Conservation (phyloP, 2,329 filamentous ascomycete genomes). For the Nigrospora sphaerica region DNA sequence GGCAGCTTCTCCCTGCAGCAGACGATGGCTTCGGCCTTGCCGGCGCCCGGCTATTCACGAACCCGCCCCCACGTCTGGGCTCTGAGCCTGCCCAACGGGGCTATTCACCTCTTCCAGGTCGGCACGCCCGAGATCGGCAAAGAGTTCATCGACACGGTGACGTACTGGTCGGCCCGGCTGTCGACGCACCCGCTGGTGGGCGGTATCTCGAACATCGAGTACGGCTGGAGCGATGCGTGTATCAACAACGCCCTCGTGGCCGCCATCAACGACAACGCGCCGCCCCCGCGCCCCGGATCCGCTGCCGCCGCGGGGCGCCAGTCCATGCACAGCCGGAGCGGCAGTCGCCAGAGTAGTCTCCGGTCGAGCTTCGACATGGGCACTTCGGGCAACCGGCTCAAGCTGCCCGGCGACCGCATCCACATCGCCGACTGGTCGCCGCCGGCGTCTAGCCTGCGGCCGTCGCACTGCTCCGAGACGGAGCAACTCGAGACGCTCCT, state of each 20-base stretch:
- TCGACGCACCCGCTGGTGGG: slow-evolving; percentile 91
- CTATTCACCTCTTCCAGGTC: slow-evolving; percentile 96
- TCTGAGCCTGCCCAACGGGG: slow-evolving; percentile 81
- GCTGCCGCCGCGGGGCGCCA: slow-evolving; percentile 33
- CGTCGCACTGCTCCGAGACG: slow-evolving; percentile 68
- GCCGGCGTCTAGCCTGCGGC: slow-evolving; percentile 83
- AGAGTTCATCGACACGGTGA: slow-evolving; percentile 89
- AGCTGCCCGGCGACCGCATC: slow-evolving; percentile 78
- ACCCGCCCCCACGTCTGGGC: slow-evolving; percentile 90
- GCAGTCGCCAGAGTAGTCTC: slow-evolving; percentile 32
- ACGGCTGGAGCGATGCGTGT: slow-evolving; percentile 86
- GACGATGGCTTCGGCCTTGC: slow-evolving; percentile 83
- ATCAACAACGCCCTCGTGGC: slow-evolving; percentile 54
- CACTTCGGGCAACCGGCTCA: slow-evolving; percentile 48
- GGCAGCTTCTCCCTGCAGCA: slow-evolving; percentile 84
- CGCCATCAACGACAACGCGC: slow-evolving; percentile 41
- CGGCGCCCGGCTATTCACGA: slow-evolving; percentile 88
- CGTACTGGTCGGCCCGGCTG: slow-evolving; percentile 94
- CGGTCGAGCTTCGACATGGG: slow-evolving; percentile 60
- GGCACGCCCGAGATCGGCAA: slow-evolving; percentile 90
- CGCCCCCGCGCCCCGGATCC: slow-evolving; percentile 41
- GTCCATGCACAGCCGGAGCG: slow-evolving; percentile 38
- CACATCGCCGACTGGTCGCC: slow-evolving; percentile 83
- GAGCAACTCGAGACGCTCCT: slow-evolving; percentile 73
- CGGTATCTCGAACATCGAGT: slow-evolving; percentile 94